phyloP scores from a whole-genome alignment of 345 rosid genomes.

The Microcos paniculata region DNA sequence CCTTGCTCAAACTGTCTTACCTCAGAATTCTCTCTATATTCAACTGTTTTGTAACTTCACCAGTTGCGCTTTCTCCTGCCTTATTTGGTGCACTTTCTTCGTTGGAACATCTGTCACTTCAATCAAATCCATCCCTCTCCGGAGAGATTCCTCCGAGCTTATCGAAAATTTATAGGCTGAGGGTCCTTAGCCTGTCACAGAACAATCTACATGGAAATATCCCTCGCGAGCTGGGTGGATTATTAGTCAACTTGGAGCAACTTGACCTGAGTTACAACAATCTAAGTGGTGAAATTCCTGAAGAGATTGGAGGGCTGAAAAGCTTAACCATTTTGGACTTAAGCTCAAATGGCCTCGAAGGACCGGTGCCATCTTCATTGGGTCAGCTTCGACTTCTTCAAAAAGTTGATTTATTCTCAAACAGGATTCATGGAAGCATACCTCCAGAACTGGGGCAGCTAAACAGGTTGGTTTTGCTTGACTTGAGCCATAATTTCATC shows the following conservation, averaged over 20 bases:
- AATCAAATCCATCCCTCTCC: conserved; percentile 39
- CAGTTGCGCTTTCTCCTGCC: conserved; percentile 27
- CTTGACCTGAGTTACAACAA: conserved; percentile 50
- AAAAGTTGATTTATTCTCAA: conserved; percentile 39
- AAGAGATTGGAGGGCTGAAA: conserved; percentile 32
- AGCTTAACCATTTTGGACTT: conserved; percentile 41
- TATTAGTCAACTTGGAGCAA: conserved; percentile 36
- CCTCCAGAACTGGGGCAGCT: conserved; percentile 33
- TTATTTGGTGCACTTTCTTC: conserved; percentile 33
- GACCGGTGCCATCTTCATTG: conserved; percentile 32
- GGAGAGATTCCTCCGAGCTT: conserved; percentile 41
- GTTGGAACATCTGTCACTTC: conserved; percentile 39
- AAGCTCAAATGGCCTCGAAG: conserved; percentile 38
- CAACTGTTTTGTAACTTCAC: conserved; percentile 36
- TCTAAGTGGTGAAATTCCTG: conserved; percentile 41
- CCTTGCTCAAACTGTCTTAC: conserved; percentile 41
- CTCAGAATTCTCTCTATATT: conserved; percentile 42
- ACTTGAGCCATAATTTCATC: conserved; percentile 39
- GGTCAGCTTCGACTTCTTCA: conserved; percentile 41
- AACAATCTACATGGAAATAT: conserved; percentile 37
- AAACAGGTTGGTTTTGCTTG: conserved; percentile 44
- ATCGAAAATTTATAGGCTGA: conserved; percentile 21
- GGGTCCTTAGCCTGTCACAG: conserved; percentile 37
- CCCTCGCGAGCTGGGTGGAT: conserved; percentile 31
- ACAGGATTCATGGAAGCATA: conserved; percentile 33